These are phyloP conservation scores for Aspergillus aculeatinus DNA, from an alignment of 2,329 filamentous ascomycete species.

Conservation along the genomic window DNA sequence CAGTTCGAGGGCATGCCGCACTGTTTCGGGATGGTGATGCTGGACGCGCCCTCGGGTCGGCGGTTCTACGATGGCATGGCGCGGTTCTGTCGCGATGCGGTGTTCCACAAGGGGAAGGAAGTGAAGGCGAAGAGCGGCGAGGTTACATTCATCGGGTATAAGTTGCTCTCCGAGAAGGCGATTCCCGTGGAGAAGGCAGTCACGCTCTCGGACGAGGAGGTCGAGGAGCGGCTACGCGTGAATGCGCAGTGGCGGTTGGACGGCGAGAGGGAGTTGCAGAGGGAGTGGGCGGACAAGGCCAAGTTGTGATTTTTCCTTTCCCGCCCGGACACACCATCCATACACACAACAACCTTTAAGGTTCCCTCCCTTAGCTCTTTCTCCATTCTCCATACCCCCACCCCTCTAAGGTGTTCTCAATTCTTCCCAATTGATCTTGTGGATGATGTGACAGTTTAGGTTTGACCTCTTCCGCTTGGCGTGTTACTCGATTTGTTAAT, in stretches of 20 bases:
- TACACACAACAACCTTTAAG: too few relatives aligned
- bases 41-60: slow-evolving; percentile 45
- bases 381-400: background rate
- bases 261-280: slow-evolving; percentile 36
- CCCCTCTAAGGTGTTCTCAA: background rate
- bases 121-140: slow-evolving; percentile 16
- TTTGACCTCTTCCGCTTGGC: too few relatives aligned
- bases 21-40: slow-evolving; percentile 58
- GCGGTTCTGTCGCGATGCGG: slow-evolving; percentile 49
- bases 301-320: slow-evolving; percentile 10
- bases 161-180: slow-evolving; percentile 33
- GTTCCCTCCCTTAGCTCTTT: background rate
- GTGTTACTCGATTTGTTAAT: too few relatives aligned
- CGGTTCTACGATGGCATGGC: slow-evolving; percentile 59
- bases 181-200: slow-evolving; percentile 33
- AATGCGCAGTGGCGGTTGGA: slow-evolving; percentile 33
- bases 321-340: too few relatives aligned
- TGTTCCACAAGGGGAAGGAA: too few relatives aligned
- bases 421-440: too few relatives aligned
- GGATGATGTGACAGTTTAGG: too few relatives aligned
- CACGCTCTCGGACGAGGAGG: slow-evolving; percentile 38
- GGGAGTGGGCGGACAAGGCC: slow-evolving; percentile 32
- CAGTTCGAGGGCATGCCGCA: slow-evolving; percentile 50
- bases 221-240: slow-evolving; percentile 28
- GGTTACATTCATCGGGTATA: slow-evolving; percentile 33